phyloP scores from a whole-genome alignment of 192 early-diverging fungal genomes.

The Mortierella alpina region DNA sequence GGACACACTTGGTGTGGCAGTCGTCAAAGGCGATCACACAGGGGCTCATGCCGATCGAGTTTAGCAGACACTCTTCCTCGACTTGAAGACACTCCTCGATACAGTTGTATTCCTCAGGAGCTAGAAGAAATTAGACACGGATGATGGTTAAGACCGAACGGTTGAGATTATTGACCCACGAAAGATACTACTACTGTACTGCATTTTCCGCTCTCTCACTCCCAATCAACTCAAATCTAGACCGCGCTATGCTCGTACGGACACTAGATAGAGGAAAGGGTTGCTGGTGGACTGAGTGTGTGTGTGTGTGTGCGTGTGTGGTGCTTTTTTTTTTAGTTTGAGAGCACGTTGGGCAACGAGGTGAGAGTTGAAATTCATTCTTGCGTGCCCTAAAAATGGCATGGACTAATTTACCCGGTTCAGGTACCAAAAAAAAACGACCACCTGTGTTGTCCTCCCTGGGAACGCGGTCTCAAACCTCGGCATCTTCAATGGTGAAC shows the following conservation, averaged over 20 bases:
- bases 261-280: background rate
- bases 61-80: conserved; percentile 37
- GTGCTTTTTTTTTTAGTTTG: too few species aligned
- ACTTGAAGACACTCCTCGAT: conserved; percentile 21
- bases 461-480: background rate
- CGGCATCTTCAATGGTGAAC: background rate
- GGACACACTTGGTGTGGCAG: conserved; percentile 17
- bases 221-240: too few species aligned
- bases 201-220: background rate
- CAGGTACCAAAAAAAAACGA: too few species aligned
- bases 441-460: too few species aligned
- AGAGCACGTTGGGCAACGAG: too few species aligned
- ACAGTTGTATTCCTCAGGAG: conserved; percentile 5
- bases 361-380: too few species aligned
- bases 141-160: background rate
- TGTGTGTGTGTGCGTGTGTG: too few species aligned
- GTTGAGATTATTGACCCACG: background rate
- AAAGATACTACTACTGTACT: background rate
- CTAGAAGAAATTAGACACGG: background rate
- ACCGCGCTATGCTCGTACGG: too few species aligned
- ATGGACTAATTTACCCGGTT: too few species aligned
- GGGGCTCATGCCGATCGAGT: conserved; percentile 8
- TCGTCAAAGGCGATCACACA: conserved; percentile 22
- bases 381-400: too few species aligned
- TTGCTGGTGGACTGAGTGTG: too few species aligned